phyloP scores from a whole-genome alignment of 805 yeast species.

The Metschnikowia drakensbergensis region DNA sequence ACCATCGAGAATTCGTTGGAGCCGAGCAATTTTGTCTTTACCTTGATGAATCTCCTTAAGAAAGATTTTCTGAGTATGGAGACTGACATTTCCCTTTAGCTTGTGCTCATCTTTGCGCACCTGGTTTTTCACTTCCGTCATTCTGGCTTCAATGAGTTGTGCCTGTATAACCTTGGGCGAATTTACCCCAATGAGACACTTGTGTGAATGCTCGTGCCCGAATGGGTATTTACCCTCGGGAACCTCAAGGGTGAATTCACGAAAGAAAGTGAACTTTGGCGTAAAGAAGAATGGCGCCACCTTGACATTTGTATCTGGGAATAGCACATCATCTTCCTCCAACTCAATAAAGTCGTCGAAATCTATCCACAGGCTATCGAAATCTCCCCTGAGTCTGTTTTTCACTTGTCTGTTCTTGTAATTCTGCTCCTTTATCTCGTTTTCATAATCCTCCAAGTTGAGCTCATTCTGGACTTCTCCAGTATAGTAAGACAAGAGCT shows the following conservation, averaged over 20 bases:
- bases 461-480: conserved; percentile 11
- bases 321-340: conserved; percentile 44
- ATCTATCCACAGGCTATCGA: conserved; percentile 61
- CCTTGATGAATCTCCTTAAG: conserved; percentile 6
- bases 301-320: conserved; percentile 41
- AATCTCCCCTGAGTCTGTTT: conserved; percentile 18
- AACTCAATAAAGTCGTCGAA: conserved; percentile 72
- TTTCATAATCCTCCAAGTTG: conserved; percentile 12
- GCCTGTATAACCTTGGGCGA: conserved; percentile 57
- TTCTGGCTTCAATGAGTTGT: conserved; percentile 31
- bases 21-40: conserved; percentile 22
- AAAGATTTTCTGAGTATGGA: background rate
- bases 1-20: conserved; percentile 24
- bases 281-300: conserved; percentile 47
- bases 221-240: conserved; percentile 50
- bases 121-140: conserved; percentile 13
- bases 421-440: conserved; percentile 6
- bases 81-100: conserved; percentile 2
- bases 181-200: conserved; percentile 53
- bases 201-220: conserved; percentile 60
- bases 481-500: conserved; percentile 16
- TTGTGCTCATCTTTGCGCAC: conserved; percentile 13
- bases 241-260: conserved; percentile 46
- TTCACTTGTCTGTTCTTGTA: background rate
- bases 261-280: conserved; percentile 58